Base-by-base conservation (phyloP, 2,329 filamentous ascomycete genomes). In the Epicoccum sorghinum region DNA sequence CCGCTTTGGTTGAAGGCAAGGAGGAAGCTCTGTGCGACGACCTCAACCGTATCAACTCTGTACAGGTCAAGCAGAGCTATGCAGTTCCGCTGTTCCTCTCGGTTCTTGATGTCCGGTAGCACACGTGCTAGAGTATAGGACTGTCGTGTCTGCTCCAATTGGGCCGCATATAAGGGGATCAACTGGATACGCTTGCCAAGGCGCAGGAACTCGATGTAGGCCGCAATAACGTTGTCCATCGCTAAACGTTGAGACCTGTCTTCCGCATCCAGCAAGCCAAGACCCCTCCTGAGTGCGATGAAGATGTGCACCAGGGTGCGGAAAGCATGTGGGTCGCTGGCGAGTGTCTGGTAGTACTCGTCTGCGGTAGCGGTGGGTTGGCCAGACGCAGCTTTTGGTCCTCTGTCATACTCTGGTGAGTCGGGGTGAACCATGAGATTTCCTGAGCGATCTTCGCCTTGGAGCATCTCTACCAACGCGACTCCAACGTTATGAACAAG, bases 111-210 rank as follows among this genome's bases (percentile, higher is more conserved):
- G 40, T 90, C 85, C 44, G 92, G 88, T 50, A 97, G 78, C 51
- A 96, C 89, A 47, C 86, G 84, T 52, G 88, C 90, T 43, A 99
- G 81, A 13, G 88, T 87, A 49, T 86, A 83, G 62, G 91, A 87
- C 57, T 83, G 82, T 58, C 88, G 83, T 10, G 85, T 79, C 6
- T 81, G 77, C 8, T 85, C 81, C 10, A 99, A 80, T 64, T 91
- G 88, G 7, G 91, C 91, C 58, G 90, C 93, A 73, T 99, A 99
- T 0, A 96, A 79, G 0, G 95, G 93, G 50, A 96, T 89, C 37
- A 95, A 78, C 58, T 93, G 88, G 55, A 89, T 86, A 49, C 95
- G 85, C 30, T 86, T 85, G 13, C 85, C 84, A 41, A 89, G 81
- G 38, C 90, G 86, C 33, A 99, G 78, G 57, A 89, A 87, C 64